Evolutionary conservation across 352 stramenopile species (phyloP).

Genomic region (Synura sp.): DNA sequence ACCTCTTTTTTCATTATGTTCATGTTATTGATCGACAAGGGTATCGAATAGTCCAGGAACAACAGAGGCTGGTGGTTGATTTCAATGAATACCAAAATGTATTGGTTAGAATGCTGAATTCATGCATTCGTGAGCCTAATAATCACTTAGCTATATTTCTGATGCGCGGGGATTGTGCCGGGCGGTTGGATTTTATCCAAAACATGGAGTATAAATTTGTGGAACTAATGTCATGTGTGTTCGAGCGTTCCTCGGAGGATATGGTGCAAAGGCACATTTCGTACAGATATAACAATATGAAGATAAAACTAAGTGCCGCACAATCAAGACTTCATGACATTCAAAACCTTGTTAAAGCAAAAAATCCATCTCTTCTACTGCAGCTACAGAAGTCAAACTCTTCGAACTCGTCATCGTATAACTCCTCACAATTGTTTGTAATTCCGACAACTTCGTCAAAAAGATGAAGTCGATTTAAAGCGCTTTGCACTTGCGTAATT

Average conservation of each 20-base stretch:
- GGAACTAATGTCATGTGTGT: conserved; percentile 82
- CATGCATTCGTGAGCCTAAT: conserved; percentile 88
- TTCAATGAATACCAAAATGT: conserved; percentile 87
- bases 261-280: conserved; percentile 82
- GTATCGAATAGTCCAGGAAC: conserved; percentile 80
- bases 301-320: conserved; percentile 75
- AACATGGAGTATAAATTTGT: conserved; percentile 96
- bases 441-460: no score
- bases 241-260: conserved; percentile 75
- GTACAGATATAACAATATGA: conserved; percentile 89
- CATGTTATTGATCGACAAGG: conserved; percentile 74
- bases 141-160: conserved; percentile 86
- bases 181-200: conserved; percentile 81
- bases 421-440: not conserved
- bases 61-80: conserved; percentile 91
- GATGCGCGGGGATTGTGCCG: conserved; percentile 78
- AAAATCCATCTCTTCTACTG: conserved; percentile 83
- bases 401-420: not conserved
- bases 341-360: conserved; percentile 88
- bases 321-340: conserved; percentile 83
- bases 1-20: conserved; percentile 87
- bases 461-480: no score
- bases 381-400: conserved; percentile 63
- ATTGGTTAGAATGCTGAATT: conserved; percentile 87
- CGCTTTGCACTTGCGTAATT: no score